These are phyloP conservation scores for Pontederia crassipes DNA, from an alignment of 176 grass and related monocot species.

Conservation along the genomic window DNA sequence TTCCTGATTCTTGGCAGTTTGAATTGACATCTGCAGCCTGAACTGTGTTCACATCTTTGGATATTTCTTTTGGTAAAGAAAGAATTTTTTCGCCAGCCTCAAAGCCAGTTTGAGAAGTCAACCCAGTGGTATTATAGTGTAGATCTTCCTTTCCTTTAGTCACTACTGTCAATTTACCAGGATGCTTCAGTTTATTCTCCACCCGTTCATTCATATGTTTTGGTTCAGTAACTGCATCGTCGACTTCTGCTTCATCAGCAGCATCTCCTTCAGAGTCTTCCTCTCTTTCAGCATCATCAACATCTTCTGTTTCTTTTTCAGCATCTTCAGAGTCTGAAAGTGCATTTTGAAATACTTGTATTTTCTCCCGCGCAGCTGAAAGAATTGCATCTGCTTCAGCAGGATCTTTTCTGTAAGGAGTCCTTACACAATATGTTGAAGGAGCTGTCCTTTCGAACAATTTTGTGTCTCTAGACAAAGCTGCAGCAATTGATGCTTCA, in stretches of 20 bases:
- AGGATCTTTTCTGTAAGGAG: conserved; percentile 85
- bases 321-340: conserved; percentile 61
- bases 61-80: conserved; percentile 25
- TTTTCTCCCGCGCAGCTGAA: conserved; percentile 67
- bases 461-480: conserved; percentile 79
- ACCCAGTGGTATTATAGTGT: conserved; percentile 11
- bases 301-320: conserved; percentile 54
- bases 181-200: conserved; percentile 23
- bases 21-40: conserved; percentile 28
- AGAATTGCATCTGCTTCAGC: conserved; percentile 59
- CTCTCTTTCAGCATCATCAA: conserved; percentile 62
- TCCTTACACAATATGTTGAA: conserved; percentile 82
- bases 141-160: conserved; percentile 17
- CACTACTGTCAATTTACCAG: conserved; percentile 13
- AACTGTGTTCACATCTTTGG: conserved; percentile 21
- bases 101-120: conserved; percentile 9
- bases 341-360: conserved; percentile 73
- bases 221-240: conserved; percentile 43
- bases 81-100: conserved; percentile 28
- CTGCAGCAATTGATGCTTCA: conserved; percentile 93
- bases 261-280: conserved; percentile 88
- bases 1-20: conserved; percentile 30
- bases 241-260: conserved; percentile 55
- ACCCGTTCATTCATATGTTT: conserved; percentile 32
- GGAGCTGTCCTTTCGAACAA: conserved; percentile 96